Evolutionary conservation across 140 eudicot genomes (phyloP), one percentile per base, ranked within the genome.

Genomic region (Cichorium intybus): DNA sequence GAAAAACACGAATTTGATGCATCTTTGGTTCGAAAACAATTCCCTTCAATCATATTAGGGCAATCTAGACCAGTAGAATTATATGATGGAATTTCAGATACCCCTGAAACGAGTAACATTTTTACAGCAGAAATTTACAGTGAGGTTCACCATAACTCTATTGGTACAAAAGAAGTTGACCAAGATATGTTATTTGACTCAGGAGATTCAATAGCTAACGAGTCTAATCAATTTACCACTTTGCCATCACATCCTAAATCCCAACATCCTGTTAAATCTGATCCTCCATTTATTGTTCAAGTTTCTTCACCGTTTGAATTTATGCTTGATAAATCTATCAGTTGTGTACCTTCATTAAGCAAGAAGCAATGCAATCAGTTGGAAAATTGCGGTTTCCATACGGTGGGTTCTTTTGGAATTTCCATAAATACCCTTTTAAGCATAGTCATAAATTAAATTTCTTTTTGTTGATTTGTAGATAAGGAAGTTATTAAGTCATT

Each of bases 401-500:
- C 97, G 83, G 97, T 93, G 47, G 43, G 85, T 52, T 68, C 2
- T 71, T 74, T 74, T 52, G 5, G 12, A 18, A n/a, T 24, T 68
- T 41, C 64, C 55, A 51, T 26, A 33, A 24, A 60, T 37, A 20
- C 18, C 58, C 20, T 50, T 23, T 10, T 49, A 20, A 18, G 29
- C 37, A 54, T 68, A 33, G 35, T 28, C 31, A 59, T 70, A 26
- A 31, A 52, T 59, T 21, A n/a, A 29, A 22, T 43, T 58, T 56
- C 2, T 5, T 34, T 34, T 73, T 74, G 34, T 68, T 64, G 35
- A 39, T 65, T 22, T 80, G 86, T 79, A 93, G 99, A 72, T 88
- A 79, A 76, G 99, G 71, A 93, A 93, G 74, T 68, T 93, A 80
- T 76, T 93, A 69, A 83, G 82, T 74, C 99, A 93, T 76, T 93